Percentiles rank a stretch among this genome's conserved stretches.
Conservation (phyloP, 2,329 filamentous ascomycete species). For the Ascochyta pisi region DNA sequence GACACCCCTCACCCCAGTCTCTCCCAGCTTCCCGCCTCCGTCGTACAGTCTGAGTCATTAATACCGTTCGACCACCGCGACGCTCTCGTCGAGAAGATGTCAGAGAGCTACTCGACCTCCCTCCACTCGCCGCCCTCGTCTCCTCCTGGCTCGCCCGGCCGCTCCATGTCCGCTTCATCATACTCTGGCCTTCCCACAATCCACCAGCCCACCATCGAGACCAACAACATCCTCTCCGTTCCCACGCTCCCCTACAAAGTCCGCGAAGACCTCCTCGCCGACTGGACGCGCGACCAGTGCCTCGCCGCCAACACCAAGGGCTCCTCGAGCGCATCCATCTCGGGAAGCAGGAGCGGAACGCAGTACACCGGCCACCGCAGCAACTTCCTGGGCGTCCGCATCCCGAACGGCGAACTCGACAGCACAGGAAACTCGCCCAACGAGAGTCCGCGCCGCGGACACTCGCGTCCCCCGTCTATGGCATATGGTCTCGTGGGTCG, state of each 20-base stretch:
- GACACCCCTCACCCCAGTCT: slow-evolving; percentile 38
- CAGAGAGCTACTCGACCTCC: slow-evolving; percentile 70
- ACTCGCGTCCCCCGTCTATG: slow-evolving; percentile 41
- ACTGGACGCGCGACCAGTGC: slow-evolving; percentile 81
- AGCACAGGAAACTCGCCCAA: slow-evolving; percentile 40
- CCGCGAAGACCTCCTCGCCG: slow-evolving; percentile 76
- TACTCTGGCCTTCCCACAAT: slow-evolving; percentile 53
- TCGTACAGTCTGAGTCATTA: slow-evolving; percentile 52
- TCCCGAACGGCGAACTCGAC: slow-evolving; percentile 45
- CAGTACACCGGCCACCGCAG: slow-evolving; percentile 38
- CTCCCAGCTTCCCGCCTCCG: slow-evolving; percentile 30
- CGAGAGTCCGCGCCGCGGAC: slow-evolving; percentile 41
- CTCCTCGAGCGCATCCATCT: slow-evolving; percentile 76
- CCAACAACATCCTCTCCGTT: slow-evolving; percentile 27
- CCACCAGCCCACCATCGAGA: slow-evolving; percentile 27
- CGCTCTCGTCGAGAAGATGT: slow-evolving; percentile 76
- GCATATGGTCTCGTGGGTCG: slow-evolving; percentile 48
- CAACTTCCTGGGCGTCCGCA: slow-evolving; percentile 65
- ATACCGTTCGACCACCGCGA: slow-evolving; percentile 77
- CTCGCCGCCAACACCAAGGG: slow-evolving; percentile 71
- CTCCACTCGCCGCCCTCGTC: slow-evolving; percentile 71
- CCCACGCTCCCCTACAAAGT: slow-evolving; percentile 69
- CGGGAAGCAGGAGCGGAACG: slow-evolving; percentile 68
- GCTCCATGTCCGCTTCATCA: slow-evolving; percentile 65
- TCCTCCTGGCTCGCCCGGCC: slow-evolving; percentile 72